phyloP scores from a whole-genome alignment of 176 grass and related monocot species.

The Aechmea fasciata region DNA sequence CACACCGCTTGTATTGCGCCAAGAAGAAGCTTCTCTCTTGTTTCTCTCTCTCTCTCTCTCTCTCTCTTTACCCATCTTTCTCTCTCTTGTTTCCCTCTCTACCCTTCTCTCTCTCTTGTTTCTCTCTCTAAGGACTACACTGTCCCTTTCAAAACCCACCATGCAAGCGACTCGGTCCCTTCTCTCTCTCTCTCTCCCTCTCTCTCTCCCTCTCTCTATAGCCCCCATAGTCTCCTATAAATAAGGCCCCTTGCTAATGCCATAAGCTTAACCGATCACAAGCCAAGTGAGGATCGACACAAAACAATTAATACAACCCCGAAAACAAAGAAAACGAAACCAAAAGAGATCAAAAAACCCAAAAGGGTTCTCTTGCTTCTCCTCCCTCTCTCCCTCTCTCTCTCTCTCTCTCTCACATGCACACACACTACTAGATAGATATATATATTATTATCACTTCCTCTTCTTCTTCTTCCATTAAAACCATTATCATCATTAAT shows the following conservation, averaged over 20 bases:
- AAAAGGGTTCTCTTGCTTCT: background rate
- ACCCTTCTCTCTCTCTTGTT: background rate
- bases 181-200: background rate
- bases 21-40: slow-evolving; percentile 17
- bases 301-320: background rate
- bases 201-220: background rate
- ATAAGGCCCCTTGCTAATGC: background rate
- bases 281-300: background rate
- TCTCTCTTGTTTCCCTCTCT: background rate
- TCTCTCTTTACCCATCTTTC: slow-evolving; percentile 12
- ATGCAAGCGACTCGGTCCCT: background rate
- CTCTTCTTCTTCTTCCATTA: no score
- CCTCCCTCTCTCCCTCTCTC: background rate
- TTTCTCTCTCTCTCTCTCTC: slow-evolving; percentile 1
- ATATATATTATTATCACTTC: no score
- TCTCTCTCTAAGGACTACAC: background rate
- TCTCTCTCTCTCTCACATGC: background rate
- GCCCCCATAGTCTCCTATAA: background rate
- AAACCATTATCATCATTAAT: no score
- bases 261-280: background rate
- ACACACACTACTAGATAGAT: no score
- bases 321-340: background rate
- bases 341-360: background rate
- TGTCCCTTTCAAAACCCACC: slow-evolving; percentile 5
- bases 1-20: background rate